These are phyloP conservation scores for Oenanthe sinensis DNA, from an alignment of 129 eudicot species.

Conservation along the genomic window DNA sequence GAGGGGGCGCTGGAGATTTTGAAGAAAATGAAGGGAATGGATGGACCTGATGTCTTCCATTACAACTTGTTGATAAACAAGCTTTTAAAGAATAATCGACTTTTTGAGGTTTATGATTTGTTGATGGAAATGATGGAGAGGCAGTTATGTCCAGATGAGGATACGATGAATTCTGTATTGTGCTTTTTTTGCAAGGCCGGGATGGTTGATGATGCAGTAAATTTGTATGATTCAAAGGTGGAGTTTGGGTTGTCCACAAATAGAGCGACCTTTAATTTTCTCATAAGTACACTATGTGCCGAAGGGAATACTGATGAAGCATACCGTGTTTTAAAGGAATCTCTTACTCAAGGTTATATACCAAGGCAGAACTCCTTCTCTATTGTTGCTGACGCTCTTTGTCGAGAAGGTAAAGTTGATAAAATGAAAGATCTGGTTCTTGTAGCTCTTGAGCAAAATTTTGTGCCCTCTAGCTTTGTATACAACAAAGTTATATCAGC, in stretches of 20 bases:
- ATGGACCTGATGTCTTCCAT: conserved; percentile 55
- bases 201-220: conserved; percentile 64
- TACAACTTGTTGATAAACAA: conserved; percentile 46
- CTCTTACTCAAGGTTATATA: conserved; percentile 56
- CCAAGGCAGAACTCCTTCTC: conserved; percentile 53
- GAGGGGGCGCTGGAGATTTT: conserved; percentile 67
- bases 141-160: conserved; percentile 46
- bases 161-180: conserved; percentile 59
- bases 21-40: conserved; percentile 26
- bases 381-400: conserved; percentile 61
- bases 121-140: conserved; percentile 67
- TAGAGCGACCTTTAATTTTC: conserved; percentile 54
- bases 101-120: conserved; percentile 67
- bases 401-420: conserved; percentile 64
- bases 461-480: conserved; percentile 23
- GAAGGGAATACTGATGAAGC: conserved; percentile 63
- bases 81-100: conserved; percentile 57
- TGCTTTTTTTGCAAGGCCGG: conserved; percentile 82
- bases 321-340: conserved; percentile 43
- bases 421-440: conserved; percentile 62
- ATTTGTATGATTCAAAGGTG: conserved; percentile 41
- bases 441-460: conserved; percentile 41
- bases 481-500: conserved; percentile 49
- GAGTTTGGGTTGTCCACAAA: conserved; percentile 63
- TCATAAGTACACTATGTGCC: conserved; percentile 56